Percentiles rank a stretch among this genome's conserved stretches.
Evolutionary conservation across 2,329 filamentous ascomycete species (phyloP).

Genomic region (Ceratocystis harringtonii): DNA sequence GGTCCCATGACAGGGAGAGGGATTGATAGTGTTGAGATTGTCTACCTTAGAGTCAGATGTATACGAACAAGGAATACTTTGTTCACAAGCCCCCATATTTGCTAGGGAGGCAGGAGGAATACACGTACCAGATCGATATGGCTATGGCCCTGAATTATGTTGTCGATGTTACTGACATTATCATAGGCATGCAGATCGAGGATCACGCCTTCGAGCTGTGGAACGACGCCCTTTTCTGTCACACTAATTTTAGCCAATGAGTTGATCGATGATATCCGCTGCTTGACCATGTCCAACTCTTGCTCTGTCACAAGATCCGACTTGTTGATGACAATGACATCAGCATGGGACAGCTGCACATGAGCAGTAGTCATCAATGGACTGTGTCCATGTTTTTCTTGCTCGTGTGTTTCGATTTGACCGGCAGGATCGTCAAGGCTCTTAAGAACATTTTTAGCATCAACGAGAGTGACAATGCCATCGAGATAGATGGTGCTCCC

Average conservation of each 20-base stretch:
- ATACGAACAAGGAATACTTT: background rate
- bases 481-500: conserved; percentile 93
- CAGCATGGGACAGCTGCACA: conserved; percentile 90
- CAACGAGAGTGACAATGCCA: conserved; percentile 88
- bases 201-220: conserved; percentile 68
- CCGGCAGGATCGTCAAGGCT: conserved; percentile 59
- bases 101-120: background rate
- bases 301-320: conserved; percentile 60
- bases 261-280: conserved; percentile 73
- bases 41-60: conserved; percentile 31
- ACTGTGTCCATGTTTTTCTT: conserved; percentile 42
- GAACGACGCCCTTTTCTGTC: conserved; percentile 66
- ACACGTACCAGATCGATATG: conserved; percentile 67
- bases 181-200: conserved; percentile 91
- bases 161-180: conserved; percentile 57
- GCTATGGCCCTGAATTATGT: conserved; percentile 64
- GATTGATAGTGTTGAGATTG: conserved; percentile 71
- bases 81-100: background rate
- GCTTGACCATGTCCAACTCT: conserved; percentile 54
- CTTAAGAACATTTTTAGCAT: conserved; percentile 79
- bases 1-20: conserved; percentile 44
- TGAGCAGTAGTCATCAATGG: conserved; percentile 81
- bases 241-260: conserved; percentile 70
- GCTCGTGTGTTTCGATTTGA: conserved; percentile 37
- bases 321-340: conserved; percentile 92